These are phyloP conservation scores for Ilyonectria destructans DNA, from an alignment of 2,329 filamentous ascomycete species.

Conservation along the genomic window DNA sequence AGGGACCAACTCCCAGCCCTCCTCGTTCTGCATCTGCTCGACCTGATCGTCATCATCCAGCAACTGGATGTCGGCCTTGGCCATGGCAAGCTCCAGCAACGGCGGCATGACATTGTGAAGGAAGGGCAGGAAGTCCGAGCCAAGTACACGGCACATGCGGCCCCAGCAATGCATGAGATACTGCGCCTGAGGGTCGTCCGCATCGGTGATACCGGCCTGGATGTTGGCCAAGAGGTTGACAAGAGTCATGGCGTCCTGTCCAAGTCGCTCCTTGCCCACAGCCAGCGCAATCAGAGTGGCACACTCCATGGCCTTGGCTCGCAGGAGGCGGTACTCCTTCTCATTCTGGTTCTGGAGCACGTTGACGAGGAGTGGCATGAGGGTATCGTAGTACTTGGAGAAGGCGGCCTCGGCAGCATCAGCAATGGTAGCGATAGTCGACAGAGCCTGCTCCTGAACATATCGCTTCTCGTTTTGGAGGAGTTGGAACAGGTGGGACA, in stretches of 20 bases:
- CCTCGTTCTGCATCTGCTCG: constrained; percentile 92
- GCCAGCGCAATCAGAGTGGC: constrained; percentile 96
- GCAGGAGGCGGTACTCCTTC: constrained; percentile 91
- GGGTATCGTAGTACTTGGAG: constrained; percentile 92
- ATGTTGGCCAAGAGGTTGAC: constrained; percentile 91
- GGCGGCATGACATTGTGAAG: constrained; percentile 95
- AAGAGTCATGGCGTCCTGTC: constrained; percentile 86
- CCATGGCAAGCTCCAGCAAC: constrained; percentile 89
- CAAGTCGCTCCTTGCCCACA: constrained; percentile 94
- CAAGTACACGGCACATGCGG: constrained; percentile 96
- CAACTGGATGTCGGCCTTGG: constrained; percentile 97
- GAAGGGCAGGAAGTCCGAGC: constrained; percentile 92
- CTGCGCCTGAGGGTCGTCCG: constrained; percentile 95
- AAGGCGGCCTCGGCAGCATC: constrained; percentile 97
- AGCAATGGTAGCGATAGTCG: constrained; percentile 98
- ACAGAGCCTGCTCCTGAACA: constrained; percentile 97
- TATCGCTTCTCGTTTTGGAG: constrained; percentile 94
- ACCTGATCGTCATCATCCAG: constrained; percentile 96
- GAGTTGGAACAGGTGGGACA: constrained; percentile 88
- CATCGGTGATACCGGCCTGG: constrained; percentile 87
- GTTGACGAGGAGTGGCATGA: constrained; percentile 95
- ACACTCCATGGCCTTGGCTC: constrained; percentile 99
- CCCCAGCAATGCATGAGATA: constrained; percentile 99
- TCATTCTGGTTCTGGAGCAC: constrained; percentile 92
- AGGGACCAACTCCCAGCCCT: constrained; percentile 97